Evolutionary conservation across 2,329 filamentous ascomycete genomes (phyloP).

Genomic region (Aspergillus neotritici): DNA sequence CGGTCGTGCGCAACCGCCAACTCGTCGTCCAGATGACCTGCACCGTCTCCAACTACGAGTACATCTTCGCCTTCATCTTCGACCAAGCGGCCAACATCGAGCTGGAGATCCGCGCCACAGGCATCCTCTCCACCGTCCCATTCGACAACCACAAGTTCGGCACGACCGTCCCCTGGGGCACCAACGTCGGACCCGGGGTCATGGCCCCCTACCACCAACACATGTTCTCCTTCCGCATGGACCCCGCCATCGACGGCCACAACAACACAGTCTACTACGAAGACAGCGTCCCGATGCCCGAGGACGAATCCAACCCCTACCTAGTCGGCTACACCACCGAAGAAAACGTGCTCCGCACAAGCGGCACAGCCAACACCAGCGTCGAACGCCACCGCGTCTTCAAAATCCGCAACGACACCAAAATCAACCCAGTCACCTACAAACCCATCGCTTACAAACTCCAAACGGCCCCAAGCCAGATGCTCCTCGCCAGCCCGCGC

Average conservation of each 20-base stretch:
- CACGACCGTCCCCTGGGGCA: constrained; percentile 61
- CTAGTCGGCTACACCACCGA: constrained; percentile 57
- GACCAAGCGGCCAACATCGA: constrained; percentile 63
- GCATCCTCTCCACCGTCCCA: constrained; percentile 61
- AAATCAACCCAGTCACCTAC: constrained; percentile 42
- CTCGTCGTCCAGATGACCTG: constrained; percentile 65
- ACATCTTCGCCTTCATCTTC: constrained; percentile 67
- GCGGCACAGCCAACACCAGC: constrained; percentile 50
- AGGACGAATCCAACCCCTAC: constrained; percentile 54
- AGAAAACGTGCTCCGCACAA: constrained; percentile 45
- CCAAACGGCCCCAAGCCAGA: constrained; percentile 44
- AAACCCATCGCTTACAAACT: constrained; percentile 49
- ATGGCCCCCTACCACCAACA: constrained; percentile 69
- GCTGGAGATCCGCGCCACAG: constrained; percentile 65
- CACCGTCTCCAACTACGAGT: constrained; percentile 68
- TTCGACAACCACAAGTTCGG: constrained; percentile 55
- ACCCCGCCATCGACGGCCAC: constrained; percentile 56
- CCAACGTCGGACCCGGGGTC: constrained; percentile 63
- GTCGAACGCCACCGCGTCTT: constrained; percentile 45
- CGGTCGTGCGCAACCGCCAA: constrained; percentile 60
- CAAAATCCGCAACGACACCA: constrained; percentile 48
- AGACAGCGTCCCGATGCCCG: constrained; percentile 49
- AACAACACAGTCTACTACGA: constrained; percentile 52
- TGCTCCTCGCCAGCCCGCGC: constrained; percentile 43
- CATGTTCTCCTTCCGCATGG: constrained; percentile 64